Conservation (phyloP, 257 asterid species). For the Primulina huaijiensis region DNA sequence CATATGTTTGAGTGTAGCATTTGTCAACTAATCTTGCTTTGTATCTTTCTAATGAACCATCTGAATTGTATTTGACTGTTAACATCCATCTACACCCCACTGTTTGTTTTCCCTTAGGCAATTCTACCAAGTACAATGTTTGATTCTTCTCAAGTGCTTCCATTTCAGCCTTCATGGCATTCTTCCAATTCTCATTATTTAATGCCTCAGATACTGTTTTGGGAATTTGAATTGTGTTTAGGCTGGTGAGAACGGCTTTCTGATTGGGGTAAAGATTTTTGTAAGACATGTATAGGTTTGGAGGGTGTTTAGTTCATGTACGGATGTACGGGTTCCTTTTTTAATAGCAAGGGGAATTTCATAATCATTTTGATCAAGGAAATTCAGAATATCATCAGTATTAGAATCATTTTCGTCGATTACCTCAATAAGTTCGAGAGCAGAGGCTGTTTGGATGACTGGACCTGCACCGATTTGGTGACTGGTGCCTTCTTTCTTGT, state of each 20-base stretch:
- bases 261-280: too few relatives aligned
- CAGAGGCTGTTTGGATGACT: background rate
- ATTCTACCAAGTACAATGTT: too few relatives aligned
- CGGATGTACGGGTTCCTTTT: too few relatives aligned
- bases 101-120: background rate
- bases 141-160: background rate
- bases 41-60: background rate
- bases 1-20: background rate
- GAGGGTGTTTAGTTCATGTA: background rate
- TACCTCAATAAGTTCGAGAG: background rate
- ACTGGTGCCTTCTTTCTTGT: background rate
- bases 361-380: background rate
- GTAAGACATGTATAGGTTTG: background rate
- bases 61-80: background rate
- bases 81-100: background rate
- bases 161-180: background rate
- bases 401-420: background rate
- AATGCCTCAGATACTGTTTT: background rate
- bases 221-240: background rate
- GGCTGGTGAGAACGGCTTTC: background rate
- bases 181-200: background rate
- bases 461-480: background rate
- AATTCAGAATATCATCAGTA: background rate
- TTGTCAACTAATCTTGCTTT: background rate
- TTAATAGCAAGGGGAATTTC: background rate